Percentiles rank a stretch among this genome's conserved stretches.
phyloP scores from a whole-genome alignment of 352 stramenopile species.

The Aphanomyces invadans region DNA sequence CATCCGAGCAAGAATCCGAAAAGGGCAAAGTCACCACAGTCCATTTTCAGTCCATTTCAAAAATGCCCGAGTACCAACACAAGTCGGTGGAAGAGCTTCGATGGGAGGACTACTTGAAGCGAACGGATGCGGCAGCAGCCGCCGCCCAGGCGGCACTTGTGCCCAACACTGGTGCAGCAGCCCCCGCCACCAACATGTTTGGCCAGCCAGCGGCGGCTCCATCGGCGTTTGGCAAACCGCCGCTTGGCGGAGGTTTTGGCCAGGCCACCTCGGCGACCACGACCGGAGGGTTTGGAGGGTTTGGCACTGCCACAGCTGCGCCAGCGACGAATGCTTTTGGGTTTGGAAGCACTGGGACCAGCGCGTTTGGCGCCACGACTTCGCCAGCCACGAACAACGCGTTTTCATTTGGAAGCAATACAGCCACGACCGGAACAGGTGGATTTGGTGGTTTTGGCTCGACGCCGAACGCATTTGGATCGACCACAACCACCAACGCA shows the following conservation, averaged over 20 bases:
- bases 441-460: slow-evolving; percentile 36
- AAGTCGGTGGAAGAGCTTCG: slow-evolving; percentile 69
- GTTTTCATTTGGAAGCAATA: slow-evolving; percentile 18
- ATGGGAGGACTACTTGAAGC: slow-evolving; percentile 75
- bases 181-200: slow-evolving; percentile 26
- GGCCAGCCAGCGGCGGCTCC: slow-evolving; percentile 22
- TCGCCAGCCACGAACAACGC: neutral
- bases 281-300: neutral
- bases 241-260: neutral
- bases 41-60: slow-evolving; percentile 60
- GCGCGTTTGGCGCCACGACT: slow-evolving; percentile 35
- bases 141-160: slow-evolving; percentile 21
- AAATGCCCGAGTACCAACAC: slow-evolving; percentile 61
- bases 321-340: neutral
- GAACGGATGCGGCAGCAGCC: slow-evolving; percentile 44
- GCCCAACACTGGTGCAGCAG: slow-evolving; percentile 27
- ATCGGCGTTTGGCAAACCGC: slow-evolving; percentile 36
- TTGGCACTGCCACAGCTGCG: neutral
- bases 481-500: slow-evolving; percentile 28
- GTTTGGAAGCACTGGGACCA: slow-evolving; percentile 32
- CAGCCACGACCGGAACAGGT: slow-evolving; percentile 28
- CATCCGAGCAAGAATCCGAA: slow-evolving; percentile 51
- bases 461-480: slow-evolving; percentile 27
- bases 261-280: neutral
- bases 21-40: slow-evolving; percentile 37